Evolutionary conservation across 148 eudicot species (phyloP), one percentile per base, ranked within the genome.

Genomic region (Fagopyrum tataricum): DNA sequence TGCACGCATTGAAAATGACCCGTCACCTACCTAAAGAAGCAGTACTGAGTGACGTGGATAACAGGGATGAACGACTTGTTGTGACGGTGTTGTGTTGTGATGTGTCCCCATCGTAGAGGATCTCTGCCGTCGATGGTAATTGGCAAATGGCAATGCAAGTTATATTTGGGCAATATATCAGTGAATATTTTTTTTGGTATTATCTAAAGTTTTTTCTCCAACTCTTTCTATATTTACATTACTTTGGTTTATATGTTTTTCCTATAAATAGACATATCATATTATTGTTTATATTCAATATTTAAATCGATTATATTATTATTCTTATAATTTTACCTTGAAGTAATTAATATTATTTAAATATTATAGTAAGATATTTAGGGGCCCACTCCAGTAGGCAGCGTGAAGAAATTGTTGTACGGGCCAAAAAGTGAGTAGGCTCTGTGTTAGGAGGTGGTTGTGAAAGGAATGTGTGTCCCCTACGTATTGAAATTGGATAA

Each of bases 401-500:
- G 14, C 7, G 58, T 21, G 15, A 59, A 37, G 5, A 26, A 31
- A 31, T 31, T 59, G 9, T 2, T 31, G 41, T 61, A 58, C 64
- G 64, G 64, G 14, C 64, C 31, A 17, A 52, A 7, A n/a, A n/a
- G n/a, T n/a, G n/a, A n/a, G n/a, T n/a, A n/a, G 17, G 6, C 18
- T 17, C 21, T n/a, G 58, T 18, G 21, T 52, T 17, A 52, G 64
- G 4, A 21, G 64, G 64, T 61, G 67, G 67, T 64, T 64, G 43
- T 64, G 69, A 64, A 37, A 64, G 42, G 69, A 64, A 64, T 64
- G 44, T 64, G 69, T 31, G 69, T 64, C 18, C 69, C 68, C 69
- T 39, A 59, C 39, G 10, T 26, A 14, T 64, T 64, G 42, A 15
- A 31, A 31, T 37, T 64, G 44, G 15, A 24, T 5, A 26, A 24